Percentiles rank a stretch among this genome's conserved stretches.
These are phyloP conservation scores for Colletotrichum destructivum DNA, from an alignment of 2,329 filamentous ascomycete genomes.

Conservation along the genomic window DNA sequence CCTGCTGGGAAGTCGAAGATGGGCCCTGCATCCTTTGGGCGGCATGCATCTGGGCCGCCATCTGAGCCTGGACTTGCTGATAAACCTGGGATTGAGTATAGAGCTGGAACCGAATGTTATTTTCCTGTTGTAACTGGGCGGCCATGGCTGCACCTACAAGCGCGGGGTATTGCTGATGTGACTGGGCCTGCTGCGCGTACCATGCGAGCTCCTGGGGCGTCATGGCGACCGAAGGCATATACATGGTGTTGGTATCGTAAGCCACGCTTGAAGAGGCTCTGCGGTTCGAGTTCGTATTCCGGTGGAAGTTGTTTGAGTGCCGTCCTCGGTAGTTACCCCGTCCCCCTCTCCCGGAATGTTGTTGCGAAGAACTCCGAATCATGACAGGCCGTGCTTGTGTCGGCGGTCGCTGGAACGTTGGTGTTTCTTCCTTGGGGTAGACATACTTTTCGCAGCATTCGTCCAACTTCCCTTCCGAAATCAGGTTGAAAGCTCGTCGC, in stretches of 20 bases:
- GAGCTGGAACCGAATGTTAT: constrained; percentile 40
- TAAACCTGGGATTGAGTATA: constrained; percentile 44
- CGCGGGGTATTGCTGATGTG: constrained; percentile 54
- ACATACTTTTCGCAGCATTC: constrained; percentile 91
- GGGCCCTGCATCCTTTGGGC: constrained; percentile 40
- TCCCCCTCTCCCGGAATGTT: constrained; percentile 64
- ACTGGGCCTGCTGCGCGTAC: constrained; percentile 60
- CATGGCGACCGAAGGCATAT: constrained; percentile 60
- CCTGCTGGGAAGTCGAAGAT: constrained; percentile 43
- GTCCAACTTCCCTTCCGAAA: constrained; percentile 83
- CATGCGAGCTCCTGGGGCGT: constrained; percentile 63
- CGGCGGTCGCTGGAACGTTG: constrained; percentile 70
- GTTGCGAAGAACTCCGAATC: constrained; percentile 74
- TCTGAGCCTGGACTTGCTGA: constrained; percentile 42
- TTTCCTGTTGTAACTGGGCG: constrained; percentile 44
- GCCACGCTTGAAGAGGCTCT: constrained; percentile 68
- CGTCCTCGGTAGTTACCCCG: constrained; percentile 66
- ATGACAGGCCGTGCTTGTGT: constrained; percentile 69
- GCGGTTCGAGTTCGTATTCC: constrained; percentile 62
- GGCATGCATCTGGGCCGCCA: constrained; percentile 42
- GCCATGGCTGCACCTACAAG: constrained; percentile 42
- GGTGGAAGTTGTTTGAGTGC: constrained; percentile 60
- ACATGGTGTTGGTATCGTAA: constrained; percentile 65
- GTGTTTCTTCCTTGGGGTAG: constrained; percentile 86
- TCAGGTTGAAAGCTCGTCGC: constrained; percentile 86